Conservation (phyloP, 2,329 filamentous ascomycete genomes). For the Calonectria pseudoturangicola region DNA sequence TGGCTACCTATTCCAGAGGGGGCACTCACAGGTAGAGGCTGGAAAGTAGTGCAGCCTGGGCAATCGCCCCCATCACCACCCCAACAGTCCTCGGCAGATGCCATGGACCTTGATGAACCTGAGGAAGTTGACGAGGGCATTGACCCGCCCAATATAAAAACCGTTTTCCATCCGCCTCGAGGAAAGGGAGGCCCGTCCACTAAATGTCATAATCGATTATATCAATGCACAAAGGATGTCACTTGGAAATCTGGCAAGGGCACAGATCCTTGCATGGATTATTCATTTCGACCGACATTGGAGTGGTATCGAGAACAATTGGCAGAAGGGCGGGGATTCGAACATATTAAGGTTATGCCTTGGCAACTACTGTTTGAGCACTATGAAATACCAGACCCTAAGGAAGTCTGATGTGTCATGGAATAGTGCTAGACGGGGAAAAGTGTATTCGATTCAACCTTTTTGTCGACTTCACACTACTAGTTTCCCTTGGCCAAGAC, state of each 20-base stretch:
- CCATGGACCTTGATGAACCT: conserved; percentile 47
- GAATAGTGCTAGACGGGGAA: neutral
- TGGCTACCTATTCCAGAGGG: conserved; percentile 60
- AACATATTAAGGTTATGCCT: conserved; percentile 67
- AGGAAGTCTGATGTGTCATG: conserved; percentile 36
- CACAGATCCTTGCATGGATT: conserved; percentile 50
- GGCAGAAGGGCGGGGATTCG: conserved; percentile 68
- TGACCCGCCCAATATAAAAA: conserved; percentile 49
- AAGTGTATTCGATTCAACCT: neutral
- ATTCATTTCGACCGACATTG: conserved; percentile 67
- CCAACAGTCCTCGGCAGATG: conserved; percentile 34
- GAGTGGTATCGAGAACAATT: conserved; percentile 71
- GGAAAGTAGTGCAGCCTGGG: conserved; percentile 57
- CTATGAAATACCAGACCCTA: conserved; percentile 53
- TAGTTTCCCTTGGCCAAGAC: too few relatives aligned
- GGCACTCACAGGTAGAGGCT: conserved; percentile 60
- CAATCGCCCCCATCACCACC: conserved; percentile 17
- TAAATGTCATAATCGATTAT: conserved; percentile 67
- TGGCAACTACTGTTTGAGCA: conserved; percentile 65
- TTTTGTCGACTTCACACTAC: neutral
- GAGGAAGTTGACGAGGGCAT: conserved; percentile 46
- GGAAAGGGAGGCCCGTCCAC: conserved; percentile 51
- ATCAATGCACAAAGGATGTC: conserved; percentile 58
- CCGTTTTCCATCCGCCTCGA: conserved; percentile 69
- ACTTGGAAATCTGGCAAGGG: conserved; percentile 12